Evolutionary conservation across 768 basidiomycete genomes (phyloP), one percentile per base, ranked within the genome.

Genomic region (Lepiota subincarnata): DNA sequence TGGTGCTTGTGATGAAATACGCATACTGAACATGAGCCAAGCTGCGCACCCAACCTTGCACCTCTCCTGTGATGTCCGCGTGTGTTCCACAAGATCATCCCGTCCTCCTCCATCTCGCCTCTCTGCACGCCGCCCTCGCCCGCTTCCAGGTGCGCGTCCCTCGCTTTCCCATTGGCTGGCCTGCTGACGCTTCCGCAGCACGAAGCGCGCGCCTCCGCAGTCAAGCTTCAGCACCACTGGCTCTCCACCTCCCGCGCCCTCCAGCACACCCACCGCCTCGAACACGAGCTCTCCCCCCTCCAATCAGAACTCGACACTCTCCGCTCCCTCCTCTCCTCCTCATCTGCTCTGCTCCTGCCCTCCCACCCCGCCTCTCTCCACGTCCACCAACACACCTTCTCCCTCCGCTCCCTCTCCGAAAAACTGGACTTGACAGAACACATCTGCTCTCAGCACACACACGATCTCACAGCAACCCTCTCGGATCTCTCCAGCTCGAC

Each of bases 331-430:
- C 80, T 43, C 65, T 73, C 24, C 80, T 84, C 12, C 76, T 80
- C 44, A 62, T 70, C 3, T 65, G 73, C 6, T 68, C 62, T 16
- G 60, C 31, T 31, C 31, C 10, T 7, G 58, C 4, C 53, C 58
- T 10, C 59, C 60, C 62, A 67, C 42, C 66, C 66, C 31, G 66
- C 68, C 7, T 61, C 60, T 11, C 48, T 65, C 16, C 73, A 74
- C 41, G 63, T 70, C 31, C 70, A 73, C 53, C 69, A 91, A 53
- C 75, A 90, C 48, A 83, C 86, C 0, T 75, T 91, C 7, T 81
- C 86, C 0, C 75, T 89, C 22, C 77, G 88, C 6, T 79, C 78
- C 18, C 71, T 88, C 28, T 84, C 81, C 2, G 83, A 88, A 62
- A 85, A 90, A 65, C 76, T 90, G 16, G 72, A 76, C 0, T 62